Evolutionary conservation across 2,329 filamentous ascomycete genomes (phyloP).

Genomic region (Fusarium nematophilum): DNA sequence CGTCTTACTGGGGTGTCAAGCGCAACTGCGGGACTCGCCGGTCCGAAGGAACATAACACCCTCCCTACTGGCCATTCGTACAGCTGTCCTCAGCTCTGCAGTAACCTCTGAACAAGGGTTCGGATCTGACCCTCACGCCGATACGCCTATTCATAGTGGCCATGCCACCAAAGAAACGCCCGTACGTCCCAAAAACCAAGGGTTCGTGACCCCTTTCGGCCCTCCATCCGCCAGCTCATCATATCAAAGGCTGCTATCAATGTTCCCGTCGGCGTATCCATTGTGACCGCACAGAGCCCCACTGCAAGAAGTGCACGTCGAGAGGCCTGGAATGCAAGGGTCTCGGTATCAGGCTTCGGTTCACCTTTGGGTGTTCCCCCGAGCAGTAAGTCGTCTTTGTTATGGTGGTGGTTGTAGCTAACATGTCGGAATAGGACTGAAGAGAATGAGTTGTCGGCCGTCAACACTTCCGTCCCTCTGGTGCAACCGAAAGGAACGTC

Average conservation of each 20-base stretch:
- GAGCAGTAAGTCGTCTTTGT: no score
- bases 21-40: no score
- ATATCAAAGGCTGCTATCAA: constrained; percentile 24
- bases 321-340: constrained; percentile 28
- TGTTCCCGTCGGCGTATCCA: constrained; percentile 32
- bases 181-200: constrained; percentile 18
- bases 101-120: neutral
- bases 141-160: no score
- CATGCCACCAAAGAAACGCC: constrained; percentile 13
- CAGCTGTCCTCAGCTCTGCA: no score
- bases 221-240: neutral
- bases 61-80: no score
- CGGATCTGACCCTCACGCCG: no score
- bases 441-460: fast-evolving
- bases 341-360: constrained; percentile 15
- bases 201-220: neutral
- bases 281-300: constrained; percentile 24
- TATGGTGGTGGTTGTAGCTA: no score
- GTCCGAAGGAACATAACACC: no score
- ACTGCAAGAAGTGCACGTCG: constrained; percentile 25
- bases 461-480: no score
- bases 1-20: no score
- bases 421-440: no score
- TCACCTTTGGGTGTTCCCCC: neutral
- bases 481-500: no score